phyloP scores from a whole-genome alignment of 108 stramenopile genomes.

The Cyclostephanos tholiformis region DNA sequence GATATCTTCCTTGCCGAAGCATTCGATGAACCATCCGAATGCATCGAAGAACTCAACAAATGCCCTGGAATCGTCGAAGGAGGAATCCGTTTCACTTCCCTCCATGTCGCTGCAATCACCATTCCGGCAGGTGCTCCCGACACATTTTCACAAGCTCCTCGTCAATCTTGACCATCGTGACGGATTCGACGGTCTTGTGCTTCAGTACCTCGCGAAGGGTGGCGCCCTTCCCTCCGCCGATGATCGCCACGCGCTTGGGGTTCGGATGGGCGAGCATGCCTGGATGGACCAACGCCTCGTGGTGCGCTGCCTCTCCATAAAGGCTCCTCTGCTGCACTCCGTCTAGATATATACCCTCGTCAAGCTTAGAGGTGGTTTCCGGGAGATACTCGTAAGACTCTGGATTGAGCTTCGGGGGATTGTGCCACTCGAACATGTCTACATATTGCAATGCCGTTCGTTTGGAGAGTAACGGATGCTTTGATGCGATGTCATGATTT shows the following conservation, averaged over 20 bases:
- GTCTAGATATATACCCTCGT: slow-evolving; percentile 61
- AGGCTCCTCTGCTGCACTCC: slow-evolving; percentile 59
- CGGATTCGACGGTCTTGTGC: slow-evolving; percentile 72
- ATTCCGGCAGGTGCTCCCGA: slow-evolving; percentile 47
- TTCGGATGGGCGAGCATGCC: slow-evolving; percentile 87
- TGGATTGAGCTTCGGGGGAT: slow-evolving; percentile 6
- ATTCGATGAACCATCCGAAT: slow-evolving; percentile 59
- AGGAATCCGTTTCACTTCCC: slow-evolving; percentile 41
- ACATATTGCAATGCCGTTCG: slow-evolving; percentile 40
- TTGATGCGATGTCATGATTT: slow-evolving; percentile 9
- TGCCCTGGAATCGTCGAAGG: slow-evolving; percentile 68
- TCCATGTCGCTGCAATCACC: slow-evolving; percentile 57
- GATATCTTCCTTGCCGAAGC: slow-evolving; percentile 20
- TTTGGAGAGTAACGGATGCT: slow-evolving; percentile 35
- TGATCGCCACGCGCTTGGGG: slow-evolving; percentile 71
- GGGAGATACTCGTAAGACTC: slow-evolving; percentile 47
- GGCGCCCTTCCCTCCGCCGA: slow-evolving; percentile 83
- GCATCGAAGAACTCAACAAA: slow-evolving; percentile 55
- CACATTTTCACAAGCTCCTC: slow-evolving; percentile 44
- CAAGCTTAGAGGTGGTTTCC: slow-evolving; percentile 52
- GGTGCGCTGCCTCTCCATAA: slow-evolving; percentile 57
- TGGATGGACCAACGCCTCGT: slow-evolving; percentile 94
- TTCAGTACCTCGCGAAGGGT: too few species aligned
- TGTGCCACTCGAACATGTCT: slow-evolving; percentile 63
- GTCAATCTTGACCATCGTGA: slow-evolving; percentile 70